Evolutionary conservation across 306 rosid species (phyloP).

Genomic region (Casuarina equisetifolia): DNA sequence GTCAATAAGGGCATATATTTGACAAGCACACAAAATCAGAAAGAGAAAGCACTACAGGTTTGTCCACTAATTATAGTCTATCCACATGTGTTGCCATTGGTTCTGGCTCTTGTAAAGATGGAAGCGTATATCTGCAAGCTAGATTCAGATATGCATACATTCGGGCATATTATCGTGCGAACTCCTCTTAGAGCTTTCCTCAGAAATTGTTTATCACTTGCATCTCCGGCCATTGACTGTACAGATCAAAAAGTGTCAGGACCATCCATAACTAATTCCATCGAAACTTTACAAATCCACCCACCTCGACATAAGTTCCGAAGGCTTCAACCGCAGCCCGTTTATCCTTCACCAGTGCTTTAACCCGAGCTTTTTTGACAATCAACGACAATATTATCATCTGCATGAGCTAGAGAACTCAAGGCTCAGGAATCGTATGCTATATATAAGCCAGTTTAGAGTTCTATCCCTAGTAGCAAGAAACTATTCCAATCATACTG

Average conservation of each 20-base stretch:
- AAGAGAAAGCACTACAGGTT: background rate
- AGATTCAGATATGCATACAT: conserved; percentile 47
- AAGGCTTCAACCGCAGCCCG: conserved; percentile 88
- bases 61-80: background rate
- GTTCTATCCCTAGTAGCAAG: conserved; percentile 2
- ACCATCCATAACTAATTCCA: conserved; percentile 6
- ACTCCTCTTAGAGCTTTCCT: conserved; percentile 81
- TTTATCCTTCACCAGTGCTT: conserved; percentile 84
- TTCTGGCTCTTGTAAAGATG: background rate
- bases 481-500: background rate
- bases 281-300: conserved; percentile 22
- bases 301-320: conserved; percentile 91
- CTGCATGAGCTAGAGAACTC: conserved; percentile 52
- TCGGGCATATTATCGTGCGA: conserved; percentile 82
- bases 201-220: conserved; percentile 58
- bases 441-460: conserved; percentile 24
- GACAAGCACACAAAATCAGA: background rate
- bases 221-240: conserved; percentile 76
- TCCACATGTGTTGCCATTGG: background rate
- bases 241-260: conserved; percentile 7
- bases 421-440: conserved; percentile 31
- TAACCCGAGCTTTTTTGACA: conserved; percentile 72
- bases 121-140: conserved; percentile 1
- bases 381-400: conserved; percentile 89
- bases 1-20: background rate